Evolutionary conservation across 2,329 filamentous ascomycete species (phyloP).

Genomic region (Escovopsis sp.): DNA sequence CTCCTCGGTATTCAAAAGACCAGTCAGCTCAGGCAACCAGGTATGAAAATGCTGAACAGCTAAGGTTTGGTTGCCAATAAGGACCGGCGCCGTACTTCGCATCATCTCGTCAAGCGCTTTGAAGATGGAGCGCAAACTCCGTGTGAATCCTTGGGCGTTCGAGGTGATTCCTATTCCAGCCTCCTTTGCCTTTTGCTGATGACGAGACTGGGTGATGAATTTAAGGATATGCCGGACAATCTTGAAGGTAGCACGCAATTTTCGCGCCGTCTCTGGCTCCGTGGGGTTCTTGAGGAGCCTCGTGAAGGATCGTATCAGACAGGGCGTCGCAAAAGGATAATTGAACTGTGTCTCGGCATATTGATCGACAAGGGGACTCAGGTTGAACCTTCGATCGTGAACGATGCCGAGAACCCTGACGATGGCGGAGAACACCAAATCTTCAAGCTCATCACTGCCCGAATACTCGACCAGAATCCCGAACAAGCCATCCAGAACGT

Average conservation of each 20-base stretch:
- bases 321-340: conserved; percentile 82
- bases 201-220: conserved; percentile 81
- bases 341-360: conserved; percentile 84
- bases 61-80: conserved; percentile 88
- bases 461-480: conserved; percentile 80
- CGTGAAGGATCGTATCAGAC: conserved; percentile 73
- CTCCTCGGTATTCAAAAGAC: conserved; percentile 64
- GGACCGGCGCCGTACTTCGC: conserved; percentile 66
- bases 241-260: conserved; percentile 82
- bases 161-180: conserved; percentile 72
- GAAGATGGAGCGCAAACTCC: conserved; percentile 76
- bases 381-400: conserved; percentile 83
- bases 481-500: conserved; percentile 85
- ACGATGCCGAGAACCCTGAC: conserved; percentile 86
- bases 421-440: conserved; percentile 78
- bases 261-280: conserved; percentile 69
- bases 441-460: conserved; percentile 85
- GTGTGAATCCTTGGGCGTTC: conserved; percentile 56
- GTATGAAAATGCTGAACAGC: conserved; percentile 93
- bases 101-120: conserved; percentile 81
- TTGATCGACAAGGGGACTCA: conserved; percentile 77
- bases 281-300: conserved; percentile 69
- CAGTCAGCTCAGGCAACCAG: conserved; percentile 83
- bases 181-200: conserved; percentile 78
- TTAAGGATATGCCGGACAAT: conserved; percentile 86